Conservation (phyloP, 148 eudicot genomes). For the Vaccinium vitisidaea region DNA sequence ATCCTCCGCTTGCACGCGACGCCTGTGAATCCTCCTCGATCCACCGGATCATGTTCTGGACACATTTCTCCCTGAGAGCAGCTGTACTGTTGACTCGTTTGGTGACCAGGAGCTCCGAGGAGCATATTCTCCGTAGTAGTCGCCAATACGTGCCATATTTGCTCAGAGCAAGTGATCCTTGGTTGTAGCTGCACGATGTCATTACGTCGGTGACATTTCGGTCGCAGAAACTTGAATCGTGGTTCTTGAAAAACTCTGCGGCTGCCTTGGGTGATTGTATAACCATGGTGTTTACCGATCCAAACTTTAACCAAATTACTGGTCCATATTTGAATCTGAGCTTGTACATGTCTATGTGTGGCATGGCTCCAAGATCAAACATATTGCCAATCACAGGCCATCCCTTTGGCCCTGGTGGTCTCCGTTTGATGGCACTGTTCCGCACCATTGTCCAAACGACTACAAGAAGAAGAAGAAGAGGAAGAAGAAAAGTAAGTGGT, state of each 20-base stretch:
- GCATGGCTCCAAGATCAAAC: conserved; percentile 19
- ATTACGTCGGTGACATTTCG: conserved; percentile 13
- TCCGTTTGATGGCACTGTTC: not conserved
- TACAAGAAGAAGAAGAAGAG: conserved; percentile 1
- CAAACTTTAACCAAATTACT: conserved; percentile 21
- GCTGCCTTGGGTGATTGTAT: conserved; percentile 17
- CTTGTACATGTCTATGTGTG: conserved; percentile 13
- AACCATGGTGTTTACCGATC: conserved; percentile 28
- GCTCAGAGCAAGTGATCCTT: conserved; percentile 19
- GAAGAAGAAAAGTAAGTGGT: not conserved
- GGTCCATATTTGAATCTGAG: conserved; percentile 20
- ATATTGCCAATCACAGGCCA: conserved; percentile 23
- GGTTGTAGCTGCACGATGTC: conserved; percentile 18
- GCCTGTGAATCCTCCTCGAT: conserved; percentile 20
- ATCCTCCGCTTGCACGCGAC: not conserved
- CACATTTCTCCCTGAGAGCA: conserved; percentile 5
- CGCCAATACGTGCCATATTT: conserved; percentile 21
- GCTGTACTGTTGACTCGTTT: conserved; percentile 18
- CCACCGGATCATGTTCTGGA: conserved; percentile 25
- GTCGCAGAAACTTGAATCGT: conserved; percentile 15
- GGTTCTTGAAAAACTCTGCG: conserved; percentile 22
- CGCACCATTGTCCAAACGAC: not conserved
- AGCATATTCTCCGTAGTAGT: conserved; percentile 11
- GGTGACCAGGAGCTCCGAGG: conserved; percentile 19
- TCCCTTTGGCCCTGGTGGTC: conserved; percentile 29